Base-by-base conservation (phyloP, 495 filamentous ascomycete genomes). In the Talaromyces stipitatus region DNA sequence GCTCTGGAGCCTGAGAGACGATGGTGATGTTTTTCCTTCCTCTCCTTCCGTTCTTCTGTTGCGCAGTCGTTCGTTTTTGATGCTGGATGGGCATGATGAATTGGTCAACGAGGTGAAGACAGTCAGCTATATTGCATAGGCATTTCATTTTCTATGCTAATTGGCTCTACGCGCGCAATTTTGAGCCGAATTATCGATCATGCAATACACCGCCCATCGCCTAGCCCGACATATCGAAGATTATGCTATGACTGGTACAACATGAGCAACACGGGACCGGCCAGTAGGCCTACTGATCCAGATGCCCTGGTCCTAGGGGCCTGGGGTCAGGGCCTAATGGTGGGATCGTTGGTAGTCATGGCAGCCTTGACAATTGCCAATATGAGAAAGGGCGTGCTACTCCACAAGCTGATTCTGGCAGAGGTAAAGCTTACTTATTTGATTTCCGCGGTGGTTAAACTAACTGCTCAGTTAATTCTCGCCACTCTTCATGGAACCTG, bases 281-380 rank as follows among this genome's bases (percentile, higher is more conserved):
- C n/a, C 36, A 41, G 18, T 41, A 41, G 71, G 54, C 68, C 71
- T 22, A 70, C 60, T 11, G 62, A 70, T 3, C 60, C 72, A 1
- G 67, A 75, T 20, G 66, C 61, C 7, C 62, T 77, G 23, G 67
- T 76, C 33, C 65, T 79, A 2, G 76, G 78, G 57, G 74, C 71
- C 51, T 79, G 77, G 77, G 70, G 67, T 14, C 73, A 79, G 58
- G 77, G 76, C 10, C 60, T 74, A 38, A 74, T 79, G 76, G 62
- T 78, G 2, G 75, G 75, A 0, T 69, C 69, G 22, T 52, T 78
- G 32, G 26, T 78, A 2, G 68, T 78, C 22, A 77, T 78, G 75
- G 64, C 69, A 11, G 71, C 65, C 1, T 62, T 77, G 50, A 75
- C 74, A 0, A 26, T 76, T 4, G 58, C 69, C 28, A 77, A 78